Conservation (phyloP, 1,284 basidiomycete genomes). For the Ganoderma meredithae region DNA sequence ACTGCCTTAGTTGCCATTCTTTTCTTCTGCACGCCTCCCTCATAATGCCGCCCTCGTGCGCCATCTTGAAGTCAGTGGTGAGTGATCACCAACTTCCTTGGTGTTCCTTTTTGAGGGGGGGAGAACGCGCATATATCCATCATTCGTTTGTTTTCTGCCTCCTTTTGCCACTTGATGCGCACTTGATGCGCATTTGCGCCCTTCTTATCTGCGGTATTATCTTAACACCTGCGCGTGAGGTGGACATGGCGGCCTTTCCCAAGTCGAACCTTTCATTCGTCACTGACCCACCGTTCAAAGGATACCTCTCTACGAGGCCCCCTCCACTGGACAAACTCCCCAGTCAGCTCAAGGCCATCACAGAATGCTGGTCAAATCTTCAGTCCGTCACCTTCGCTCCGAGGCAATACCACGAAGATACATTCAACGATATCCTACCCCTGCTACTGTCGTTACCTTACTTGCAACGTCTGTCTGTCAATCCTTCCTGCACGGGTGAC, state of each 20-base stretch:
- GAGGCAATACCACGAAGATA: conserved; percentile 43
- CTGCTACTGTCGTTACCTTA: conserved; percentile 36
- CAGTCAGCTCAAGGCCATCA: conserved; percentile 41
- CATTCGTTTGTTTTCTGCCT: neutral
- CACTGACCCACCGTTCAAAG: conserved; percentile 34
- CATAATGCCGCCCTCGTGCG: conserved; percentile 50
- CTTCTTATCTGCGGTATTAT: no score
- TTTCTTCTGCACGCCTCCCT: conserved; percentile 50
- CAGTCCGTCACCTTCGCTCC: conserved; percentile 49
- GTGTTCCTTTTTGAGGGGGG: neutral
- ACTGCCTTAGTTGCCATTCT: conserved; percentile 34
- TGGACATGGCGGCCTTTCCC: neutral
- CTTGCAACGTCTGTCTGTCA: conserved; percentile 49
- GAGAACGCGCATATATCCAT: neutral
- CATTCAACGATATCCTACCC: conserved; percentile 46
- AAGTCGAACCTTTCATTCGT: neutral
- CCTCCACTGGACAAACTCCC: conserved; percentile 45
- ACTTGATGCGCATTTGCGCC: no score
- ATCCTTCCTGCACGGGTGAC: conserved; percentile 49
- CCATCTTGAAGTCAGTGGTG: conserved; percentile 54
- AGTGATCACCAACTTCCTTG: conserved; percentile 5
- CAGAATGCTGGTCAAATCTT: conserved; percentile 50
- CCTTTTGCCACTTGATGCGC: neutral
- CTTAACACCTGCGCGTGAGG: neutral
- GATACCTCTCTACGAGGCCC: conserved; percentile 47